These are phyloP conservation scores for Ophiostoma sp. DNA, from an alignment of 2,329 filamentous ascomycete species.

Conservation along the genomic window DNA sequence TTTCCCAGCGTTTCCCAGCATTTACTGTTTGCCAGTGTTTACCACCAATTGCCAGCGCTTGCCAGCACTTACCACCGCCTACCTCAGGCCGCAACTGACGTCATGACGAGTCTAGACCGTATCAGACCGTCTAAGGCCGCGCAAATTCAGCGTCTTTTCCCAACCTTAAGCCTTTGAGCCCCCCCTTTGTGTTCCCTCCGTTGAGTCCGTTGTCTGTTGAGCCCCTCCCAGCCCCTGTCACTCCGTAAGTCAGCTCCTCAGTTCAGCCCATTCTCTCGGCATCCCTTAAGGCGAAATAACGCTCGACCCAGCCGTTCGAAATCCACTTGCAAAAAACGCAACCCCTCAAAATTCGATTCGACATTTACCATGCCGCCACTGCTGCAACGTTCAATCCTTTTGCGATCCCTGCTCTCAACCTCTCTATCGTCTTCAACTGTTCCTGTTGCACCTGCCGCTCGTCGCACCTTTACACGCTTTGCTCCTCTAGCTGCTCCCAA, in stretches of 20 bases:
- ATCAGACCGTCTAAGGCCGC: neutral
- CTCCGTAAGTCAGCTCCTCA: neutral
- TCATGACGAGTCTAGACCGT: neutral
- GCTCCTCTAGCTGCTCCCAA: neutral
- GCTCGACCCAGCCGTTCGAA: neutral
- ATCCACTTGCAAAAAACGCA: neutral
- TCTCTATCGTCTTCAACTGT: neutral
- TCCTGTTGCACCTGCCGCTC: neutral
- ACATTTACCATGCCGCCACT: constrained; percentile 3
- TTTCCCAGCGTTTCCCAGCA: neutral
- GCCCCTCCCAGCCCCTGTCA: neutral
- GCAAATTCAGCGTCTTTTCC: neutral
- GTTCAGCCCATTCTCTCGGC: constrained; percentile 4
- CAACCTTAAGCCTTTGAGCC: neutral
- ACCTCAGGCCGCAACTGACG: neutral
- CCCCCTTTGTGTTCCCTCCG: no score
- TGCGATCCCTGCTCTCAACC: neutral
- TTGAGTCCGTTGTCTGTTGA: neutral
- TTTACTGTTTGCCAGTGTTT: neutral
- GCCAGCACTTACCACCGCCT: neutral
- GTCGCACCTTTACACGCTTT: neutral
- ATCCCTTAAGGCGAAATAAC: neutral
- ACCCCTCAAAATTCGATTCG: neutral
- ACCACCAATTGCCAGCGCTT: neutral
- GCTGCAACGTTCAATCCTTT: neutral